Percentiles rank a stretch among this genome's conserved stretches.
phyloP scores from a whole-genome alignment of 768 basidiomycete species.

The Macrolepiota albuminosa region DNA sequence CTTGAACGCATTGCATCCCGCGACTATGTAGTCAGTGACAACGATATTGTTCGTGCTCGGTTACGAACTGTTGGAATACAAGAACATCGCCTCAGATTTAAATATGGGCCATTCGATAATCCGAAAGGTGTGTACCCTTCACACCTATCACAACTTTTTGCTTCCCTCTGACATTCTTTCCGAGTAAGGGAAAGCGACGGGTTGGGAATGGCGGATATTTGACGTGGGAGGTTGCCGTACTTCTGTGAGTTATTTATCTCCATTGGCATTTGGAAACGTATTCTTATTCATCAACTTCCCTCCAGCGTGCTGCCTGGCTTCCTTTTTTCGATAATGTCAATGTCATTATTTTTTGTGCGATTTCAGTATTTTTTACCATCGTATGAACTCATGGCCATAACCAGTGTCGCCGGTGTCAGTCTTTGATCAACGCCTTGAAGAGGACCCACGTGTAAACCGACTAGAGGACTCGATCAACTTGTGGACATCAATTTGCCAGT shows the following conservation, averaged over 20 bases:
- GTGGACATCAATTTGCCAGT: conserved; percentile 67
- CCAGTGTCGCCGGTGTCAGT: conserved; percentile 71
- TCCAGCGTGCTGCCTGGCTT: conserved; percentile 71
- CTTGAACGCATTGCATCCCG: conserved; percentile 58
- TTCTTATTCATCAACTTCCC: conserved; percentile 9
- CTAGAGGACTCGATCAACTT: conserved; percentile 69
- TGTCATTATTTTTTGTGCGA: conserved; percentile 64
- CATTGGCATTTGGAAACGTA: neutral
- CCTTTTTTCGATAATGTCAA: conserved; percentile 78
- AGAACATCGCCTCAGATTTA: conserved; percentile 51
- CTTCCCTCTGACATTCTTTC: neutral
- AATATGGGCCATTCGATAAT: conserved; percentile 34
- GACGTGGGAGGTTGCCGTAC: conserved; percentile 77
- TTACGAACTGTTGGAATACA: conserved; percentile 70
- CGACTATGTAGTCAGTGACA: conserved; percentile 62
- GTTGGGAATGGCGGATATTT: conserved; percentile 66
- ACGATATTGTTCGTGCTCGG: conserved; percentile 69
- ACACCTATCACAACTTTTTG: neutral
- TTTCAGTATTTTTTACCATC: neutral
- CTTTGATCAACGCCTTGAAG: conserved; percentile 70
- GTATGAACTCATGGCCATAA: conserved; percentile 1
- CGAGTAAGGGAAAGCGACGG: conserved; percentile 25
- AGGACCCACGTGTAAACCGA: conserved; percentile 67
- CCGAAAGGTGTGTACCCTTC: conserved; percentile 22
- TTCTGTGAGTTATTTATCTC: conserved; percentile 34